Evolutionary conservation across 139 green algal species (phyloP).

Genomic region (Nannochloris sp.): DNA sequence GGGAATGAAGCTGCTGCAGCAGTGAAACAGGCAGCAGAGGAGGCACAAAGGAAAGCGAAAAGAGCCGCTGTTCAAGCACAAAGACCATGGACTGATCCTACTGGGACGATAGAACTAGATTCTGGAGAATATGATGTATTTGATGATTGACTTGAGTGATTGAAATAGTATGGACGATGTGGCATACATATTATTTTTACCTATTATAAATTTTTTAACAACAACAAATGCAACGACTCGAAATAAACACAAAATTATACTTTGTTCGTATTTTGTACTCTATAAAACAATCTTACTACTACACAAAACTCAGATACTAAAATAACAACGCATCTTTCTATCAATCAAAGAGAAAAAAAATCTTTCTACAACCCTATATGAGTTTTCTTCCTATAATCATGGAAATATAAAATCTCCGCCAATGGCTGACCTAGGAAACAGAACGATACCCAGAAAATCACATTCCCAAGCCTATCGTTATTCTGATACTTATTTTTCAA

Average conservation of each 20-base stretch:
- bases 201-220: too few species aligned
- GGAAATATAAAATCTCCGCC: slow-evolving; percentile 77
- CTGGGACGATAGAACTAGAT: neutral
- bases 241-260: too few species aligned
- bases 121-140: neutral
- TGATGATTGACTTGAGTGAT: too few species aligned
- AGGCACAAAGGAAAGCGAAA: neutral
- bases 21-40: neutral
- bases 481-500: slow-evolving; percentile 44
- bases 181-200: too few species aligned
- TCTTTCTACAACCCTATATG: too few species aligned
- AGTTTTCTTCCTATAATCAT: slow-evolving; percentile 63
- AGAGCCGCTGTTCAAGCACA: neutral
- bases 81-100: neutral
- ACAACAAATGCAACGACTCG: too few species aligned
- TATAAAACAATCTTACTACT: neutral
- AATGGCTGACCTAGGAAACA: slow-evolving; percentile 88
- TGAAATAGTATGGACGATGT: too few species aligned
- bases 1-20: neutral
- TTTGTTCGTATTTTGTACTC: neutral
- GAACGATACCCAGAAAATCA: slow-evolving; percentile 87
- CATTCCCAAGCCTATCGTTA: slow-evolving; percentile 60
- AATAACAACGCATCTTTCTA: too few species aligned
- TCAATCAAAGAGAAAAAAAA: too few species aligned
- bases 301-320: neutral